Base-by-base conservation (phyloP, 2,329 filamentous ascomycete genomes). In the Scortechinia acanthostroma region DNA sequence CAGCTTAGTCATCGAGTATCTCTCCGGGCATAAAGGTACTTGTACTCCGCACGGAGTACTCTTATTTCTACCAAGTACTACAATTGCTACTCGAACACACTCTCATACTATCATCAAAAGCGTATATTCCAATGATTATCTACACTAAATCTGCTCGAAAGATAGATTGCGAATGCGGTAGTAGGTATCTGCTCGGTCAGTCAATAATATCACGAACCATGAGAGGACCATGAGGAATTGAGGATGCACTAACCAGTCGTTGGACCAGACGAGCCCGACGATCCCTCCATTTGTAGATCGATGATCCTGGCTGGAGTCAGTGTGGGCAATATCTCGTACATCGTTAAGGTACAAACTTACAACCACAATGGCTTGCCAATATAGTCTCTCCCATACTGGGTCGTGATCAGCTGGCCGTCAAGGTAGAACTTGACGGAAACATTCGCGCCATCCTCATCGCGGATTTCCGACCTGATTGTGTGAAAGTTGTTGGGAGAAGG, bases 401-500 rank as follows among this genome's bases (percentile, higher is more conserved):
- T 75, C 19, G 69, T 64, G 4, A 76, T 55, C 28, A 71, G 57
- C 21, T 52, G 54, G 3, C 65, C 74, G 52, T 80, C 71, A 58
- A 80, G 62, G 51, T 69, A 78, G 53, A 77, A 80, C 48, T 67
- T 71, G 1, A 71, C 66, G n/a, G 63, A 60, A 6, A 76, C 67
- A 54, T 78, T 71, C 46, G 61, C 61, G 22, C 73, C 72, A 55
- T 77, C 72, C 45, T 61, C 56, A 51, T 77, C 74, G 5, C 68
- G 63, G 42, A 76, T 53, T 59, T 78, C 71, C 20, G 65, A 67
- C 50, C 64, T 66, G 47, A 79, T 66, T 3, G 60, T 63, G 54
- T 79, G 75, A 49, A 68, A 78, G n/a, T 60, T 52, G 5, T 49
- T 61, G 0, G 74, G 65, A 44, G 52, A 61, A 2, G 66, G 56